phyloP scores from a whole-genome alignment of 106 monocot species.

The Allium fistulosum region DNA sequence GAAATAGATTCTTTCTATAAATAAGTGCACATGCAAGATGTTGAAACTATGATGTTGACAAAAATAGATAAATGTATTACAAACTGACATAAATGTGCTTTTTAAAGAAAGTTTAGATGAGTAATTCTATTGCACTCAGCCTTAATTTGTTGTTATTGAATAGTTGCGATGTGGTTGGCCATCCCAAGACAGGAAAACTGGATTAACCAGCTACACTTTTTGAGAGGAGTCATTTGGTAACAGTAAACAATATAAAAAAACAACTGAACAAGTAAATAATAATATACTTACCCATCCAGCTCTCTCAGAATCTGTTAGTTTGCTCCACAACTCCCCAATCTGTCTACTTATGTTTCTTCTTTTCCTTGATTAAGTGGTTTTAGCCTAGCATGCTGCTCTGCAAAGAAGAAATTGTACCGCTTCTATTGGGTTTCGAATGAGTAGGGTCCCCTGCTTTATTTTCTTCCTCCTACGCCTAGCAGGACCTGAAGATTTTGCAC shows the following conservation, averaged over 20 bases:
- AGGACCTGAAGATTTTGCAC: neutral
- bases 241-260: too few relatives aligned
- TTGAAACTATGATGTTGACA: too few relatives aligned
- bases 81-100: too few relatives aligned
- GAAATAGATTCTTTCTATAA: too few relatives aligned
- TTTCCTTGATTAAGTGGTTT: conserved; percentile 70
- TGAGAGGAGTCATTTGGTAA: conserved; percentile 53
- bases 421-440: conserved; percentile 90
- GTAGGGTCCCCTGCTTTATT: conserved; percentile 58
- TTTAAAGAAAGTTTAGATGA: too few relatives aligned
- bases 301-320: conserved; percentile 63
- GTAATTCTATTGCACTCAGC: too few relatives aligned
- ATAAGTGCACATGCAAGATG: too few relatives aligned
- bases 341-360: conserved; percentile 81
- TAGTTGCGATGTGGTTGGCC: too few relatives aligned
- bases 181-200: too few relatives aligned
- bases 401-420: conserved; percentile 98
- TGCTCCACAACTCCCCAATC: conserved; percentile 91
- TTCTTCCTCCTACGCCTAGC: conserved; percentile 53
- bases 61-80: too few relatives aligned
- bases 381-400: conserved; percentile 80
- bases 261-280: too few relatives aligned
- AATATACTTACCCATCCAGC: conserved; percentile 26
- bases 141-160: too few relatives aligned
- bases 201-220: conserved; percentile 67